phyloP scores from a whole-genome alignment of 305 asterid species.

The Andrographis paniculata region DNA sequence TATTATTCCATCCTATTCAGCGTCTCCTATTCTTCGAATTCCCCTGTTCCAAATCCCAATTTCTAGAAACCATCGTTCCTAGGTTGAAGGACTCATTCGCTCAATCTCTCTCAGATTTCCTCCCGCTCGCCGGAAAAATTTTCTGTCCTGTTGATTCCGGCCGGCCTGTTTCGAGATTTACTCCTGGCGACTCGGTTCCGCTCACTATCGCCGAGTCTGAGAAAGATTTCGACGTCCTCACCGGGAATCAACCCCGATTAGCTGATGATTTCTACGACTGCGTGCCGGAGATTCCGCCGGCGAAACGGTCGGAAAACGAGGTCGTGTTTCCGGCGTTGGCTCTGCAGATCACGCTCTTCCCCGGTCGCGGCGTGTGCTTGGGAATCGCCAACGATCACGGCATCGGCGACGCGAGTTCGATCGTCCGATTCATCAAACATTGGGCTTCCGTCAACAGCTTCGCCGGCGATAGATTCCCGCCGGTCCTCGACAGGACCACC shows the following conservation, averaged over 20 bases:
- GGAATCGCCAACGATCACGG: constrained; percentile 47
- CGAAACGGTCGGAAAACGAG: constrained; percentile 9
- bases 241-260: constrained; percentile 31
- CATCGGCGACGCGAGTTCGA: constrained; percentile 36
- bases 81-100: not conserved
- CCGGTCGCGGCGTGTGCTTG: constrained; percentile 33
- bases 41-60: constrained; percentile 40
- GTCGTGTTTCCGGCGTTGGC: constrained; percentile 27
- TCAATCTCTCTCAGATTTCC: constrained; percentile 27
- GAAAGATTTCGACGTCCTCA: constrained; percentile 31
- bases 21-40: no score
- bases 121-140: constrained; percentile 47
- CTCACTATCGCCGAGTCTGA: constrained; percentile 37
- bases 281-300: constrained; percentile 33
- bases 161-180: constrained; percentile 26
- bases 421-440: constrained; percentile 36
- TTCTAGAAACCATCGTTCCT: constrained; percentile 41
- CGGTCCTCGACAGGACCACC: constrained; percentile 30
- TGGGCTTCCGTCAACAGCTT: constrained; percentile 33
- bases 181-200: constrained; percentile 32
- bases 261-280: constrained; percentile 45
- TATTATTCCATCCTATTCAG: no score
- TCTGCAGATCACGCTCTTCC: constrained; percentile 44
- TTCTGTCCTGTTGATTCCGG: constrained; percentile 30
- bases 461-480: constrained; percentile 32